Percentiles rank a stretch among this genome's conserved stretches.
Conservation (phyloP, 2,329 filamentous ascomycete genomes). For the Emergomyces africanus region DNA sequence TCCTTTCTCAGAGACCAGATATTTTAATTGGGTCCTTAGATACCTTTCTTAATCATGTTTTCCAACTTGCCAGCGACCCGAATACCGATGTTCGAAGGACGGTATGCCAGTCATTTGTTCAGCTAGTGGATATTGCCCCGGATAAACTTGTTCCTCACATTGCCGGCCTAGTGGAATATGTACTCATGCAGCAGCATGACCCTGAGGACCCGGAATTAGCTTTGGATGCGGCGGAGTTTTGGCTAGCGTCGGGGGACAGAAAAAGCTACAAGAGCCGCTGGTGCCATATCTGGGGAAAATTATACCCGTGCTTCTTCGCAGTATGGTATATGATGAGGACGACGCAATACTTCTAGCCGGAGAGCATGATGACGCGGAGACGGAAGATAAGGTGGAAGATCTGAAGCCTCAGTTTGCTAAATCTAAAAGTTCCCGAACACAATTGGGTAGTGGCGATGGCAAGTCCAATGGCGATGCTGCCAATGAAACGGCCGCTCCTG, state of each 20-base stretch:
- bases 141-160: constrained; percentile 87
- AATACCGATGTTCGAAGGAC: constrained; percentile 76
- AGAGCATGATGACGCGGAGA: constrained; percentile 77
- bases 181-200: constrained; percentile 75
- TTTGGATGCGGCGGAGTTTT: constrained; percentile 93
- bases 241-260: constrained; percentile 89
- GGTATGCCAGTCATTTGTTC: constrained; percentile 86
- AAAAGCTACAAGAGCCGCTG: constrained; percentile 61
- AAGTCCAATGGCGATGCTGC: constrained; percentile 32
- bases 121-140: constrained; percentile 78
- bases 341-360: constrained; percentile 76
- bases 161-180: constrained; percentile 78
- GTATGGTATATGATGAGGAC: constrained; percentile 94
- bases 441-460: constrained; percentile 30
- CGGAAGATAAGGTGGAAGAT: constrained; percentile 80
- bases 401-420: constrained; percentile 89
- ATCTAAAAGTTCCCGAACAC: constrained; percentile 46
- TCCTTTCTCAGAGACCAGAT: constrained; percentile 72
- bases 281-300: constrained; percentile 70
- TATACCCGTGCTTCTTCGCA: constrained; percentile 78
- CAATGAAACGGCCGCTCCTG: constrained; percentile 43
- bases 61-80: constrained; percentile 63
- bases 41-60: constrained; percentile 67
- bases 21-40: constrained; percentile 73
- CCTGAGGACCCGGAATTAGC: constrained; percentile 75